phyloP scores from a whole-genome alignment of 23 red algal species.

The Gracilariopsis chorda region DNA sequence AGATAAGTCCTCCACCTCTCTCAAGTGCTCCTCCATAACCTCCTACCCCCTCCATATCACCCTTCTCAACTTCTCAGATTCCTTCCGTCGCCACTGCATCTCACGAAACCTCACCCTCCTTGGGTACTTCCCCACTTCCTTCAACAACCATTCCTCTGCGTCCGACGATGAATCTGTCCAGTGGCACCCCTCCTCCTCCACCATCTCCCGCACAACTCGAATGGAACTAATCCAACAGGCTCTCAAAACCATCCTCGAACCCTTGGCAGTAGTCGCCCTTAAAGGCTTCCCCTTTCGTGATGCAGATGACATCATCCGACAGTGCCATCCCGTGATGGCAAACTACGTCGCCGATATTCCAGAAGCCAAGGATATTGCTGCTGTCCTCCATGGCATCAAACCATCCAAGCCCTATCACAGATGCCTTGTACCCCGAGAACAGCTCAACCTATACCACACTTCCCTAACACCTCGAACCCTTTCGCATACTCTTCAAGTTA shows the following conservation, averaged over 20 bases:
- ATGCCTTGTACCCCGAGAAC: background rate
- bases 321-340: background rate
- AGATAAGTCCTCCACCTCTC: background rate
- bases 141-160: background rate
- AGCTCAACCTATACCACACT: background rate
- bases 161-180: background rate
- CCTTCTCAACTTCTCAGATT: background rate
- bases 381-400: background rate
- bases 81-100: background rate
- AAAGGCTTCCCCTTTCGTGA: background rate
- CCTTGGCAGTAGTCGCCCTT: background rate
- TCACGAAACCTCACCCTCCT: background rate
- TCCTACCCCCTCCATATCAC: background rate
- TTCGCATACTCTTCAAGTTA: background rate
- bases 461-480: background rate
- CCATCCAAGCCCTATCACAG: background rate
- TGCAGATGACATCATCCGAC: background rate
- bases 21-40: background rate
- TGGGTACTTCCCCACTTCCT: background rate
- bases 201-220: background rate
- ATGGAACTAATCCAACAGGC: background rate
- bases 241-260: background rate
- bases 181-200: background rate
- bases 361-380: background rate
- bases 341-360: background rate